Base-by-base conservation (phyloP, 2,329 filamentous ascomycete genomes). In the Xylogone sp. region DNA sequence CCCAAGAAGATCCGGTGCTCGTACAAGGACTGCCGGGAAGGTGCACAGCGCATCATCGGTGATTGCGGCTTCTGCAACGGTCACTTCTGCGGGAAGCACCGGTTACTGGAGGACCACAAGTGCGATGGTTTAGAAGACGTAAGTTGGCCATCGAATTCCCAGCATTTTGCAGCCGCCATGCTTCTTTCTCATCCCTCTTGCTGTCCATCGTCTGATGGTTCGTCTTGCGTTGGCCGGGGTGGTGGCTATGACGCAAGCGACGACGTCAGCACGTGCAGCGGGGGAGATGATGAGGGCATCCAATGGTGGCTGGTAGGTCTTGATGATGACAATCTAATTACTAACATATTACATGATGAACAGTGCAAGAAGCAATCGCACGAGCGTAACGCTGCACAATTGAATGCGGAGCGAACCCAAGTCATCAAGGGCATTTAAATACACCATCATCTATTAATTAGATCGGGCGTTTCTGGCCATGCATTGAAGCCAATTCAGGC, bases 281-380 rank as follows among this genome's bases (percentile, higher is more conserved):
- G 8, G n/a, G 20, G n/a, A 21, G 22, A 29, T 9, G 55, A 49
- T 24, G 10, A 42, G 8, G n/a, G n/a, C 34, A 18, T 39, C n/a
- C 59, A 65, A 49, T 70, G 67, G 69, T 75, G 73, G 72, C 66
- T 73, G n/a, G 66, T 75, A 34, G 71, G 73, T 21, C 49, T 58
- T 21, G 46, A 43, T 47, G 62, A 64, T 46, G 64, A 69, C 51
- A 62, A 67, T 59, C 53, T 64, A 49, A 56, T 67, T 60, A 65
- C 70, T 72, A 65, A 73, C 68, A 64, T 63, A 51, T 54, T 60
- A 48, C 45, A 19, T 55, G 16, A 52, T 49, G 9, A 20, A 45
- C 66, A 87, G 83, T 97, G 93, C 81, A 96, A 97, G 81, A 94
- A 96, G 77, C 91, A 96, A 71, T 93, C 90, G 45, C 90, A 96